Base-by-base conservation (phyloP, 768 basidiomycete species). In the Suillus subluteus region DNA sequence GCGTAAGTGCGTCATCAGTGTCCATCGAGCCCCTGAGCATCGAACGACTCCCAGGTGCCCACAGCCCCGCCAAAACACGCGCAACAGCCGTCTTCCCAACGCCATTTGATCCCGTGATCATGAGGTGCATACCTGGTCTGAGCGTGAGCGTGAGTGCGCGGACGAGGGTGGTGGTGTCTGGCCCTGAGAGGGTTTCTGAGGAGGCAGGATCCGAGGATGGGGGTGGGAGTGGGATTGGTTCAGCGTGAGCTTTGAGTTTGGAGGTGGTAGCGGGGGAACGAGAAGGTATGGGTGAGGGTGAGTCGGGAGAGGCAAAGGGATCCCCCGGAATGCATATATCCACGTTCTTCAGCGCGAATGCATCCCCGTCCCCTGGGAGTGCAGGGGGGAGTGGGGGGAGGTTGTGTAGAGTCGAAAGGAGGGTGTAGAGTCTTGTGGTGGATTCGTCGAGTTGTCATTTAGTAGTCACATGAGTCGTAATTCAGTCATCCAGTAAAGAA, bases 91-190 rank as follows among this genome's bases (percentile, higher is more conserved):
- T 95, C 81, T 98, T 97, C 0, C 95, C 95, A 2, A 96, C 94
- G 0, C 95, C 95, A 72, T 95, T 97, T 63, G 91, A 90, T 1
- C 96, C 96, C 0, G 95, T 96, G 69, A 98, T 94, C 88, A 98
- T 92, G 8, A 96, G 80, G 73, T 98, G 96, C 78, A 97, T 92
- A 3, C 93, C 92, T 18, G 84, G 81, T 43, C 72, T 77, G 63
- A 98, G 83, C 11, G 79, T 75, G 35, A 98, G 73, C 52, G 83
- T 88, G 26, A 98, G 82, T 58, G 89, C 86, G 59, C 83, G 84
- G 43, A 98, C 90, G 38, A 98, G 84, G 4, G 86, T 43, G 76
- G 77, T 67, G 67, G 64, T 46, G 15, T 21, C 15, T 32, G 35
- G 12, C 6, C 43, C 64, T 62, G 16, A 63, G 63, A 26, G 62